These are phyloP conservation scores for Phyllosticta citriasiana DNA, from an alignment of 2,329 filamentous ascomycete species.

Conservation along the genomic window DNA sequence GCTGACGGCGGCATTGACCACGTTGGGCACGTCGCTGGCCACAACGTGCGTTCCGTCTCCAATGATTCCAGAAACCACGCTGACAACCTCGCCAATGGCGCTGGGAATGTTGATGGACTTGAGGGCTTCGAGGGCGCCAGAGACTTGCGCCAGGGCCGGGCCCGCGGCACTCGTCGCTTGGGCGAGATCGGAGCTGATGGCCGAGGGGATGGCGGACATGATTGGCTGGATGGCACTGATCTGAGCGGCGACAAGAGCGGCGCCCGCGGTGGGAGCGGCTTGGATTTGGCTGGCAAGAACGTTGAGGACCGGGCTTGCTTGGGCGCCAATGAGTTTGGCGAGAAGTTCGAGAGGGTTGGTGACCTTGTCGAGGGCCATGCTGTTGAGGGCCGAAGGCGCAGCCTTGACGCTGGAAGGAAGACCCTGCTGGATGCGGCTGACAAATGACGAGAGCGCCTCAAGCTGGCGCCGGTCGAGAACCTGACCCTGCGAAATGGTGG, in stretches of 20 bases:
- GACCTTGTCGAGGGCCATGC: neutral
- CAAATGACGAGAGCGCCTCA: neutral
- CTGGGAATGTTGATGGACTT: neutral
- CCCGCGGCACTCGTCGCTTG: neutral
- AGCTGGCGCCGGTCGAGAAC: neutral
- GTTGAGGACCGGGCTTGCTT: slow-evolving; percentile 1
- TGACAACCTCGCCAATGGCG: neutral
- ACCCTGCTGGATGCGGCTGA: neutral
- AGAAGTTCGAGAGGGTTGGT: neutral
- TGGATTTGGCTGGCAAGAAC: slow-evolving; percentile 2
- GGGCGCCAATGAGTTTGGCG: neutral
- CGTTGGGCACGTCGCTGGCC: neutral
- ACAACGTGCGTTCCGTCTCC: neutral
- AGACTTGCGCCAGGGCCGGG: neutral
- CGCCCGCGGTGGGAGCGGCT: neutral
- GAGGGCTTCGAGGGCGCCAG: neutral
- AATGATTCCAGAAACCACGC: neutral
- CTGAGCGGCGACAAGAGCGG: neutral
- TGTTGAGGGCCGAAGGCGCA: neutral
- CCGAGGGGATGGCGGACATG: neutral
- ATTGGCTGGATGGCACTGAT: neutral
- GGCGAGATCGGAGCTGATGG: neutral
- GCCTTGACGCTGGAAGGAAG: neutral
- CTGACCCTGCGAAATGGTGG: neutral
- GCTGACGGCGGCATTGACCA: neutral